These are phyloP conservation scores for Coleophoma cylindrospora DNA, from an alignment of 2,329 filamentous ascomycete species.

Conservation along the genomic window DNA sequence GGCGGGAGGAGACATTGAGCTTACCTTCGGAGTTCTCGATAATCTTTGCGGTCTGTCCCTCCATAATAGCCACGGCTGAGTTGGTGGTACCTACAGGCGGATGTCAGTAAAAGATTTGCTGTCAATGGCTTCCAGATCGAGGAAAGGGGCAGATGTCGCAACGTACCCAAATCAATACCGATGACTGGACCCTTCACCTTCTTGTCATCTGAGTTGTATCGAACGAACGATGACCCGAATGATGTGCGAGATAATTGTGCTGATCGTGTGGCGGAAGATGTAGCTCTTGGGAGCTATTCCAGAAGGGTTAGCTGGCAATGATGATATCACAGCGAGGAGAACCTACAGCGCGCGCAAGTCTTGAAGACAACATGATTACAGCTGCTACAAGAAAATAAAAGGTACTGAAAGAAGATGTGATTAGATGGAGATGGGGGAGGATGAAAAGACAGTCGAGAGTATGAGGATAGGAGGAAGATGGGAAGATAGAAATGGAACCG, in stretches of 20 bases:
- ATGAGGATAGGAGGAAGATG: conserved; percentile 3
- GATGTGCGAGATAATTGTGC: conserved; percentile 65
- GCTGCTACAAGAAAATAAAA: conserved; percentile 12
- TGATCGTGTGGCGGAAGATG: conserved; percentile 62
- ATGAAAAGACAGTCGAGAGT: conserved; percentile 8
- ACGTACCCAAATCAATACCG: conserved; percentile 91
- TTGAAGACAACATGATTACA: conserved; percentile 65
- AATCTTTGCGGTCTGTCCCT: conserved; percentile 91
- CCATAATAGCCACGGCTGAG: conserved; percentile 95
- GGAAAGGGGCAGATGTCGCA: neutral
- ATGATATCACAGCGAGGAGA: neutral
- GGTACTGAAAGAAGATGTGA: conserved; percentile 7
- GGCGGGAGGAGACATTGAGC: conserved; percentile 11
- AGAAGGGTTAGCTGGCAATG: conserved; percentile 14
- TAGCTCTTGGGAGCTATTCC: conserved; percentile 70
- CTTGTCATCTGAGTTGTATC: conserved; percentile 71
- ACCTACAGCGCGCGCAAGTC: conserved; percentile 72
- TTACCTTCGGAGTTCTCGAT: conserved; percentile 96
- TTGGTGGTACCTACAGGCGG: conserved; percentile 71
- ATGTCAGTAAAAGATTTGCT: no score
- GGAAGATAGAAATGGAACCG: conserved; percentile 5
- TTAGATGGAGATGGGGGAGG: conserved; percentile 8
- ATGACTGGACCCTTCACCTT: conserved; percentile 97
- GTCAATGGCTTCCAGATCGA: no score
- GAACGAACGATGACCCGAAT: conserved; percentile 66